Conservation (phyloP, 352 stramenopile genomes). For the Phytophthora tubulina region DNA sequence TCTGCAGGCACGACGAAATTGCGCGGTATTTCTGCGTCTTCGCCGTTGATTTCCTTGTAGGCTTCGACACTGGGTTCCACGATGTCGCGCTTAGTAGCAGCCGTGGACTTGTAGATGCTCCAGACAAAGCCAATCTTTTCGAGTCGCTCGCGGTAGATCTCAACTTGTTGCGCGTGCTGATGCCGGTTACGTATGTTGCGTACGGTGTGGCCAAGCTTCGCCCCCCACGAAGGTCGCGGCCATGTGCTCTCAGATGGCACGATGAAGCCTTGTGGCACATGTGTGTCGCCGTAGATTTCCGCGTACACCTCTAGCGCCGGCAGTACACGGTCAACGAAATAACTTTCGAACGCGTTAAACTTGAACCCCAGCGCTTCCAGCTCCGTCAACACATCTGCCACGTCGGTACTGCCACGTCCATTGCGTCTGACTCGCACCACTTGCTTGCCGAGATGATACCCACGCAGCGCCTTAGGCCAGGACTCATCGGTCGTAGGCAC, state of each 20-base stretch:
- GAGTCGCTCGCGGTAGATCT: conserved; percentile 79
- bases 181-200: conserved; percentile 90
- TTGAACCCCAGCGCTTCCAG: conserved; percentile 74
- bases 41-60: conserved; percentile 86
- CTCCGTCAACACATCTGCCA: conserved; percentile 60
- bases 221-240: conserved; percentile 83
- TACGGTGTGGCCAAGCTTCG: conserved; percentile 90
- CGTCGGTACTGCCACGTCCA: conserved; percentile 52
- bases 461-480: conserved; percentile 81
- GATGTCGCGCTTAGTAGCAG: conserved; percentile 60
- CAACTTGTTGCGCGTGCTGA: conserved; percentile 91
- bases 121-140: conserved; percentile 93
- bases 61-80: conserved; percentile 68
- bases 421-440: conserved; percentile 67
- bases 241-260: conserved; percentile 84
- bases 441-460: conserved; percentile 89
- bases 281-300: conserved; percentile 84
- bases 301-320: conserved; percentile 89
- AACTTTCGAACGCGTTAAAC: conserved; percentile 72
- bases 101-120: conserved; percentile 73
- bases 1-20: conserved; percentile 82
- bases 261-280: conserved; percentile 92
- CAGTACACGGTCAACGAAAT: conserved; percentile 65
- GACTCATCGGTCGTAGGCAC: conserved; percentile 48
- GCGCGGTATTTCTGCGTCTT: conserved; percentile 66